Base-by-base conservation (phyloP, 2,329 filamentous ascomycete genomes). In the Atkinsonella hypoxylon region DNA sequence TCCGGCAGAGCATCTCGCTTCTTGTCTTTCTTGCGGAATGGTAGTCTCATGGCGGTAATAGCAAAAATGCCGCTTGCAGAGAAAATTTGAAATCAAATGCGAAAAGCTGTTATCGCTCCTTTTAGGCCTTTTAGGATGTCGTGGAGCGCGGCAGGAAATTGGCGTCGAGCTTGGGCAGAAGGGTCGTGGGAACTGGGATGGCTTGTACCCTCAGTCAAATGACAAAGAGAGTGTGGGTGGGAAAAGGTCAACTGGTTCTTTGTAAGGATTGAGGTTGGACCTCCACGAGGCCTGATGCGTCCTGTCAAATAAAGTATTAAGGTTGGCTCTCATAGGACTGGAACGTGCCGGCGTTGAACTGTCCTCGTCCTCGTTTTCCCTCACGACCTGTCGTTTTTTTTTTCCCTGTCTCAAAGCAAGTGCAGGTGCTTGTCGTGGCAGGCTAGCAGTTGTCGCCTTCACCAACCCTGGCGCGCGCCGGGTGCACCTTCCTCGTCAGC, bases 1-100 rank as follows among this genome's bases (percentile, higher is more conserved):
- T 51, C 43, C 12, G 55, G 47, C 39, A 49, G 51, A 34, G 60
- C 58, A 47, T 56, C 56, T 53, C 63, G 61, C 60, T 68, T 68
- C 57, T 67, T 70, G 51, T 63, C 62, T 54, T 67, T 69, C 47
- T 64, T 64, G 51, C 65, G 59, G 52, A 71, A 70, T 20, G 57
- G 64, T 49, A 64, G 58, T 53, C 64, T 64, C 65, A 69, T 69
- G 58, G 42, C 43, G 47, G 20, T n/a, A 26, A 20, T 20, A 18
- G 38, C 38, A 31, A 15, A 15, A 1, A 36, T 6, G 15, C 11
- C 34, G 7, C 36, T 48, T 12, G 45, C 5, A 45, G 17, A 31
- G 39, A 2, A 4, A n/a, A 20, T 8, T 12, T 15, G 4, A 10
- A 15, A 36, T 36, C 11, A 4, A 7, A 36, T 36, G 34, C 42